phyloP scores from a whole-genome alignment of 257 asterid genomes.

The Gentiana straminea region DNA sequence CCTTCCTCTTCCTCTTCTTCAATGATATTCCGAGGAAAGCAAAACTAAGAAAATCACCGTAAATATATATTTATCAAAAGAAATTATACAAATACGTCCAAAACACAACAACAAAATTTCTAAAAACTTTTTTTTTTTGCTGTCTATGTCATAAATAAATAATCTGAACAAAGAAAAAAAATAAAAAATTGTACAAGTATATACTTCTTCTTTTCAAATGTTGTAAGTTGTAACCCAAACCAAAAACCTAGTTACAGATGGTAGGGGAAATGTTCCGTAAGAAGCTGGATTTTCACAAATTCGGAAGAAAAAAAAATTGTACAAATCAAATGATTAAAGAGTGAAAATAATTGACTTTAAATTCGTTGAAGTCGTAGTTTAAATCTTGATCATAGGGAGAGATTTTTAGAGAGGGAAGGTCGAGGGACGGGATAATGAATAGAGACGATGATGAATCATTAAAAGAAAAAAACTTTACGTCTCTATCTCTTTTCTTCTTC shows the following conservation, averaged over 20 bases:
- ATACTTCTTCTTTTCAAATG: neutral
- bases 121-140: slow-evolving; percentile 30
- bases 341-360: slow-evolving; percentile 16
- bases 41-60: slow-evolving; percentile 25
- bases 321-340: slow-evolving; percentile 26
- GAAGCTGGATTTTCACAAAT: slow-evolving; percentile 15
- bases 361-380: slow-evolving; percentile 16
- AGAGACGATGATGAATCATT: slow-evolving; percentile 17
- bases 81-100: slow-evolving; percentile 11
- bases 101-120: slow-evolving; percentile 42
- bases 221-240: neutral
- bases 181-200: neutral
- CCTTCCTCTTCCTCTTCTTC: slow-evolving; percentile 9
- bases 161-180: neutral
- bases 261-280: neutral
- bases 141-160: slow-evolving; percentile 17
- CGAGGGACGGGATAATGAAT: slow-evolving; percentile 41
- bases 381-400: slow-evolving; percentile 9
- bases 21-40: slow-evolving; percentile 10
- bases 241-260: neutral
- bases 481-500: slow-evolving; percentile 24
- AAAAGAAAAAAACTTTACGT: slow-evolving; percentile 31
- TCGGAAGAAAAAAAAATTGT: slow-evolving; percentile 27
- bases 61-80: slow-evolving; percentile 2
- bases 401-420: slow-evolving; percentile 10